Conservation (phyloP, 2,329 filamentous ascomycete species). For the Microdochium paspali region DNA sequence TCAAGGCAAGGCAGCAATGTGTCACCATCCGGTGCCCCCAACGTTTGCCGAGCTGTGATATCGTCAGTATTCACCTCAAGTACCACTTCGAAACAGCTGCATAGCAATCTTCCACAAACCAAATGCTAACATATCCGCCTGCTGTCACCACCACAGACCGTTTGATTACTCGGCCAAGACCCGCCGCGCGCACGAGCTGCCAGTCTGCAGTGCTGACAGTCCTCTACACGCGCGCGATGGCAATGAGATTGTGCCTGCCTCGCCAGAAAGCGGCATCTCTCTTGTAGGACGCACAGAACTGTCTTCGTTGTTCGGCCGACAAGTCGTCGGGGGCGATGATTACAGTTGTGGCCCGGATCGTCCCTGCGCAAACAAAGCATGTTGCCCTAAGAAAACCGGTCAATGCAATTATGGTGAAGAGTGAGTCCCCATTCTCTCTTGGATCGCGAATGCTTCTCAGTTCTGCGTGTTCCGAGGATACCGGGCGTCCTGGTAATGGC, state of each 20-base stretch:
- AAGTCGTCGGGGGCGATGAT: not conserved
- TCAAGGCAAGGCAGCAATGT: not conserved
- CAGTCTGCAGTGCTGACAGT: not conserved
- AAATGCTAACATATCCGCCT: not conserved
- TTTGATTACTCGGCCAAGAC: not conserved
- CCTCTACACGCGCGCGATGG: not conserved
- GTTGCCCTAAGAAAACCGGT: slow-evolving; percentile 5
- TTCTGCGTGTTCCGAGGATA: not conserved
- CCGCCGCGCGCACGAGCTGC: not conserved
- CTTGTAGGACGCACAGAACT: not conserved
- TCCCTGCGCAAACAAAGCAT: slow-evolving; percentile 3
- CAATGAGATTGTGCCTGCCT: not conserved
- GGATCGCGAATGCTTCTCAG: not conserved
- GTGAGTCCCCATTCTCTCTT: not conserved
- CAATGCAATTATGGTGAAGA: slow-evolving; percentile 7
- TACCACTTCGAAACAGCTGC: not conserved
- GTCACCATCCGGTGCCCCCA: not conserved
- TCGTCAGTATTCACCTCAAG: not conserved
- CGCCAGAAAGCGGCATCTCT: not conserved
- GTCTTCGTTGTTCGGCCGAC: not conserved
- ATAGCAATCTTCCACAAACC: too few species aligned
- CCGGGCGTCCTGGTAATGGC: not conserved
- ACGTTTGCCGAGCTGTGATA: not conserved
- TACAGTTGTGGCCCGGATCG: slow-evolving; percentile 1
- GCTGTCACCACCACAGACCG: not conserved